These are phyloP conservation scores for Penicillium paxilli DNA, from an alignment of 495 filamentous ascomycete species.

Conservation along the genomic window DNA sequence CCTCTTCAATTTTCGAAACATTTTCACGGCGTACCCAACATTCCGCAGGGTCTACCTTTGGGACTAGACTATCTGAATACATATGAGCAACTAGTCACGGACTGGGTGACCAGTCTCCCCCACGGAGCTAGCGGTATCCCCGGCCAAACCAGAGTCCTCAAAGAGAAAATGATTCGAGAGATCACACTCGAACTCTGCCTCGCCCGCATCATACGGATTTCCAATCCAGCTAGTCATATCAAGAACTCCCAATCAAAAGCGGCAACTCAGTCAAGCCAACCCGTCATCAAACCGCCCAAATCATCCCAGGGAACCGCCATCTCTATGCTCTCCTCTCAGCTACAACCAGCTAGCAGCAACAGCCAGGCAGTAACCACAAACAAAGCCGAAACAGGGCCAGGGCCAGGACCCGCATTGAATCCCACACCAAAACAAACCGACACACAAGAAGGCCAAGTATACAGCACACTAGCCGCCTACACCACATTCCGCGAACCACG, in stretches of 20 bases:
- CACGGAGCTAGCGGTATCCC: constrained; percentile 27
- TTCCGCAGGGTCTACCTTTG: not conserved
- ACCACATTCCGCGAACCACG: constrained; percentile 28
- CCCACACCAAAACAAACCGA: not conserved
- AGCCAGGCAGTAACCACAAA: constrained; percentile 11
- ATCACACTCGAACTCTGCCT: constrained; percentile 42
- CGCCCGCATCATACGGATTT: constrained; percentile 27
- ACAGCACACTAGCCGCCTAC: constrained; percentile 32
- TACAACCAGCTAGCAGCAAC: constrained; percentile 5
- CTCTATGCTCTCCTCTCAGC: constrained; percentile 9
- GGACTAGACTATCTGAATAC: constrained; percentile 25
- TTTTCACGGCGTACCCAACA: constrained; percentile 6
- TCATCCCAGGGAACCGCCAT: not conserved
- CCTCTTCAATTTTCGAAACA: constrained; percentile 11
- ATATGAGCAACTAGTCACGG: constrained; percentile 41
- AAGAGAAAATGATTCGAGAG: constrained; percentile 42
- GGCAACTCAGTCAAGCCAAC: not conserved
- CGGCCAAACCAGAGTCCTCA: constrained; percentile 35
- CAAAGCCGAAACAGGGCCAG: not conserved
- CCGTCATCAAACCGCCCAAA: not conserved
- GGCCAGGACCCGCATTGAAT: not conserved
- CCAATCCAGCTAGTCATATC: constrained; percentile 4
- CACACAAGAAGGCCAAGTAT: not conserved
- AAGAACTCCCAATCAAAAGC: not conserved
- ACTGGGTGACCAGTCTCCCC: constrained; percentile 41